Evolutionary conservation across 192 early-diverging fungal genomes (phyloP), one percentile per base, ranked within the genome.

Genomic region (Gaertneriomyces sp.): DNA sequence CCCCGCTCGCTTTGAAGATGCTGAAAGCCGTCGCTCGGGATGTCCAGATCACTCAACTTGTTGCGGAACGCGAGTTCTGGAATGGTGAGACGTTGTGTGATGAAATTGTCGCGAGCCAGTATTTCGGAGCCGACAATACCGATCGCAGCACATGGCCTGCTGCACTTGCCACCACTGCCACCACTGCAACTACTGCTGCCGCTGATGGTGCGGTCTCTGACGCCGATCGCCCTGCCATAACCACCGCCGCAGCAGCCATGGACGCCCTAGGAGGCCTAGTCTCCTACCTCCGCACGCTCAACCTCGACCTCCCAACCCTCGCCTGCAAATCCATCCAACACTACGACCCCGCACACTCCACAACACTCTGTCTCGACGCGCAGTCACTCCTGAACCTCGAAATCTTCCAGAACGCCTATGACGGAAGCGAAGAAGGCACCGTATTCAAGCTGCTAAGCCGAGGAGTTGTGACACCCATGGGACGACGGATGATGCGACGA

Each of bases 301-400:
- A 92, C 72, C 76, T 98, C 25, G 97, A 99, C 63, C 69, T 69
- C 8, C 89, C 92, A 54, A 74, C 98, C 20, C 74, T 94, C 14
- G 95, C 94, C 4, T 84, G 91, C 42, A 79, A 81, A 40, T 96
- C 96, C 73, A 89, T 99, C 69, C 70, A 80, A 20, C 41, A 69
- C 1, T 99, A 99, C 70, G 84, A 94, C 58, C 94, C 94, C 9
- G 82, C 95, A 59, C 83, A 87, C 38, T 72, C 76, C 1, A 81
- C 83, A 7, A 88, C 89, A 10, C 76, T 98, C 16, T 81, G 96
- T 16, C 81, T 99, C 38, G 95, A 99, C 58, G 94, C 94, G 4
- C 93, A 94, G 53, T 94, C 97, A 1, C 72, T 99, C 16, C 79
- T 89, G 54, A 98, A 97, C 60, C 71, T 99, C 19, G 95, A 99